phyloP scores from a whole-genome alignment of 176 grass and related monocot species.

The Avena eriantha region DNA sequence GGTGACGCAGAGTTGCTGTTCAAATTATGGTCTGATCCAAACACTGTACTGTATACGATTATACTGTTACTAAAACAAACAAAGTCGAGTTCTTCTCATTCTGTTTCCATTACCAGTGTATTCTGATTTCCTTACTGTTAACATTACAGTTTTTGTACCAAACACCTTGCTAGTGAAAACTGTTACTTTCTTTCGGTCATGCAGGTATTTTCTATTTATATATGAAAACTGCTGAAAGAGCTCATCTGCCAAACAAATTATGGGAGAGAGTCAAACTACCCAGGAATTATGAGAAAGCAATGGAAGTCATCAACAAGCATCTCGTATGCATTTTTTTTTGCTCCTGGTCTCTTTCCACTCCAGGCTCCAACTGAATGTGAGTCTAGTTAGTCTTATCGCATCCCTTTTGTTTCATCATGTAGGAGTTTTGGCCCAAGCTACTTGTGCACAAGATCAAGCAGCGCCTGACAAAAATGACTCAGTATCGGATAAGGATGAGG shows the following conservation, averaged over 20 bases:
- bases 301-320: conserved; percentile 83
- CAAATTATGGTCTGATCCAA: neutral
- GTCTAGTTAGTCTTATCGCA: neutral
- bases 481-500: conserved; percentile 93
- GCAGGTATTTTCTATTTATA: conserved; percentile 95
- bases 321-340: conserved; percentile 56
- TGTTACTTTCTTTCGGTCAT: neutral
- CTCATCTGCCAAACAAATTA: conserved; percentile 89
- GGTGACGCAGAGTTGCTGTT: neutral
- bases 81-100: neutral
- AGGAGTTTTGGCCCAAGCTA: conserved; percentile 97
- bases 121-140: neutral
- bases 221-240: conserved; percentile 99
- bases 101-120: neutral
- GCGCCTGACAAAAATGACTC: conserved; percentile 94
- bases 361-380: neutral
- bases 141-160: neutral
- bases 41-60: neutral
- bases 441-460: conserved; percentile 98
- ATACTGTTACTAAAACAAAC: neutral
- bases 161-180: neutral
- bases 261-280: conserved; percentile 96
- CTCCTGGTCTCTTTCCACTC: conserved; percentile 2
- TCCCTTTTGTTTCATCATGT: conserved; percentile 29
- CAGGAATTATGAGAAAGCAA: conserved; percentile 89